A percentile compares a stretch with the other conserved stretches of the same genome.
These are phyloP conservation scores for Eutrema yunnanense DNA, from an alignment of 345 rosid genomes.

Conservation along the genomic window DNA sequence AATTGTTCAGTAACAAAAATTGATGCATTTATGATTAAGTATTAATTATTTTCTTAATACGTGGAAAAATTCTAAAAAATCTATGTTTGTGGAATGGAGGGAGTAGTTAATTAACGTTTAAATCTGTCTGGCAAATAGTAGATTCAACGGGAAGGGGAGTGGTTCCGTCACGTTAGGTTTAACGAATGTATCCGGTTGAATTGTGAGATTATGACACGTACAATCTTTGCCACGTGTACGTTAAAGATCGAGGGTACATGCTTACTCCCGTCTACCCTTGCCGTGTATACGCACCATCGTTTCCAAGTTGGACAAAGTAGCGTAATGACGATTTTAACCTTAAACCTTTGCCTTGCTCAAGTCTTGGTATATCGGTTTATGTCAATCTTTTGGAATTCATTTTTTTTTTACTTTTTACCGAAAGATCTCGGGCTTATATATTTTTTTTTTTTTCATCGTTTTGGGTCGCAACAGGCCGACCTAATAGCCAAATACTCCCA, in stretches of 20 bases:
- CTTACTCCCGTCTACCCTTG: neutral
- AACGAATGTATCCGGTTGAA: neutral
- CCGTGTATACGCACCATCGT: conserved; percentile 11
- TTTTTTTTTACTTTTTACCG: neutral
- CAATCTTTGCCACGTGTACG: neutral
- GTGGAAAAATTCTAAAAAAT: too few species aligned
- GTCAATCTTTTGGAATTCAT: neutral
- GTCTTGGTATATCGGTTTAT: neutral
- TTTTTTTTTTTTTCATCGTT: too few species aligned
- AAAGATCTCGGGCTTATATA: too few species aligned
- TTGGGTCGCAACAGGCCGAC: too few species aligned
- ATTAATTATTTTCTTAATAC: too few species aligned
- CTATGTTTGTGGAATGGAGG: too few species aligned
- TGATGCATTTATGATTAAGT: too few species aligned
- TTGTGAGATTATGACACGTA: conserved; percentile 7
- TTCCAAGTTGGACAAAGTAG: conserved; percentile 1
- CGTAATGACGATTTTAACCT: conserved; percentile 5
- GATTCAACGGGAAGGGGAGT: conserved; percentile 16
- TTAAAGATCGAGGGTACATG: neutral
- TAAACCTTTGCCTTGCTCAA: neutral
- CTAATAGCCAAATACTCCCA: too few species aligned
- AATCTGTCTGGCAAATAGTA: neutral
- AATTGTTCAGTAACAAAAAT: too few species aligned
- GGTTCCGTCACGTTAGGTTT: conserved; percentile 27
- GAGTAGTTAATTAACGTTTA: neutral